These are phyloP conservation scores for Elaphomyces granulatus DNA, from an alignment of 495 filamentous ascomycete genomes.

Conservation along the genomic window DNA sequence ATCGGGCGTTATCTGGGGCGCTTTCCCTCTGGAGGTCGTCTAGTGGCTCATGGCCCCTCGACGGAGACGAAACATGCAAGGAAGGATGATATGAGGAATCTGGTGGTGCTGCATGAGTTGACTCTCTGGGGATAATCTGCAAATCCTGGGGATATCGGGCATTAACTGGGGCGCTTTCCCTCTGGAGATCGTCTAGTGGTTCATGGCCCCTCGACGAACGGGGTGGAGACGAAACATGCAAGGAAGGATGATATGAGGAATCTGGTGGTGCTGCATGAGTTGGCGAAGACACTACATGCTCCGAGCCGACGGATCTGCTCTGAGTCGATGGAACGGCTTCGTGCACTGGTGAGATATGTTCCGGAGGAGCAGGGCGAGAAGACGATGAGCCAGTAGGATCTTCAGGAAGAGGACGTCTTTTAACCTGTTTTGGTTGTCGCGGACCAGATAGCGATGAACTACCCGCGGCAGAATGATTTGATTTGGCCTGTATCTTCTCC, in stretches of 20 bases:
- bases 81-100: slow-evolving; percentile 15
- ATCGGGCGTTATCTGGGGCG: no score
- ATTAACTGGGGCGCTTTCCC: slow-evolving; percentile 12
- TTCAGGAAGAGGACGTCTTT: slow-evolving; percentile 64
- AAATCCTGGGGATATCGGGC: no score
- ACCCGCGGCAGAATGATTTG: slow-evolving; percentile 5
- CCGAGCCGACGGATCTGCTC: background rate
- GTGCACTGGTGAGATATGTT: slow-evolving; percentile 7
- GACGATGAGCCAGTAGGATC: slow-evolving; percentile 41
- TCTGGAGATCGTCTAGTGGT: slow-evolving; percentile 15
- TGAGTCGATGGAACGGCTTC: background rate
- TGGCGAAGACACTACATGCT: background rate
- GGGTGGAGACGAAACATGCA: slow-evolving; percentile 10
- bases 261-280: slow-evolving; percentile 16
- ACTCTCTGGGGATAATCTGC: slow-evolving; percentile 9
- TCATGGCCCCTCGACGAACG: slow-evolving; percentile 18
- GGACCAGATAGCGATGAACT: slow-evolving; percentile 39
- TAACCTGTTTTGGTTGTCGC: slow-evolving; percentile 46
- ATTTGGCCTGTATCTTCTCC: slow-evolving; percentile 21
- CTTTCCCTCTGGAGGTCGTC: slow-evolving; percentile 19
- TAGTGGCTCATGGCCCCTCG: slow-evolving; percentile 17
- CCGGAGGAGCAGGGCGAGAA: slow-evolving; percentile 14
- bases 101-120: slow-evolving; percentile 11
- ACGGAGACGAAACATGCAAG: slow-evolving; percentile 11
- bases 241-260: slow-evolving; percentile 11